A percentile compares a stretch with the other conserved stretches of the same genome.
Conservation (phyloP, 495 filamentous ascomycete species). For the Hypoxylon lenormandii region DNA sequence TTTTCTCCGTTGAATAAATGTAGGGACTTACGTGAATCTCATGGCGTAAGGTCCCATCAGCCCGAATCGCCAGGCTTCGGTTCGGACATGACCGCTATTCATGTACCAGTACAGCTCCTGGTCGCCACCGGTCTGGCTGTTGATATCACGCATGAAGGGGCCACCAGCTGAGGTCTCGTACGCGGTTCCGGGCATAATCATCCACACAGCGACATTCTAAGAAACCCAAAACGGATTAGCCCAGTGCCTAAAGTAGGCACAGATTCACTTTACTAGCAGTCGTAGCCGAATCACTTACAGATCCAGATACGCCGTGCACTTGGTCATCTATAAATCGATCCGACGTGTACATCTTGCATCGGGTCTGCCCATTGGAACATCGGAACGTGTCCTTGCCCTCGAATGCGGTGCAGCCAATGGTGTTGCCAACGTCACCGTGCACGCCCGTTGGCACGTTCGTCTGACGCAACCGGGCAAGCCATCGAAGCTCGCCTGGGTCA, state of each 20-base stretch:
- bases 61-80: slow-evolving; percentile 68
- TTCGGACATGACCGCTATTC: slow-evolving; percentile 70
- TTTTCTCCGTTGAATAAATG: slow-evolving; percentile 48
- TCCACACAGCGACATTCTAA: slow-evolving; percentile 57
- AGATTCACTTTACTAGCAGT: not conserved
- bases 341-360: slow-evolving; percentile 73
- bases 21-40: slow-evolving; percentile 65
- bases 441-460: slow-evolving; percentile 66
- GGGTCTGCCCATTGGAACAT: slow-evolving; percentile 65
- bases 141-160: slow-evolving; percentile 72
- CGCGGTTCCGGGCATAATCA: slow-evolving; percentile 57
- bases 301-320: slow-evolving; percentile 62
- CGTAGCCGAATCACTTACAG: slow-evolving; percentile 19
- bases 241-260: not conserved
- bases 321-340: slow-evolving; percentile 72
- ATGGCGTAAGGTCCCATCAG: slow-evolving; percentile 71
- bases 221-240: not conserved
- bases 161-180: slow-evolving; percentile 62
- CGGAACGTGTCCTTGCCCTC: slow-evolving; percentile 71
- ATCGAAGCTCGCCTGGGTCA: slow-evolving; percentile 68
- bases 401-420: slow-evolving; percentile 60
- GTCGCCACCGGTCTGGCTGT: slow-evolving; percentile 67
- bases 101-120: slow-evolving; percentile 73
- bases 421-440: slow-evolving; percentile 56
- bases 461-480: slow-evolving; percentile 66